Conservation (phyloP, 2,329 filamentous ascomycete genomes). For the Monosporascus sp. region DNA sequence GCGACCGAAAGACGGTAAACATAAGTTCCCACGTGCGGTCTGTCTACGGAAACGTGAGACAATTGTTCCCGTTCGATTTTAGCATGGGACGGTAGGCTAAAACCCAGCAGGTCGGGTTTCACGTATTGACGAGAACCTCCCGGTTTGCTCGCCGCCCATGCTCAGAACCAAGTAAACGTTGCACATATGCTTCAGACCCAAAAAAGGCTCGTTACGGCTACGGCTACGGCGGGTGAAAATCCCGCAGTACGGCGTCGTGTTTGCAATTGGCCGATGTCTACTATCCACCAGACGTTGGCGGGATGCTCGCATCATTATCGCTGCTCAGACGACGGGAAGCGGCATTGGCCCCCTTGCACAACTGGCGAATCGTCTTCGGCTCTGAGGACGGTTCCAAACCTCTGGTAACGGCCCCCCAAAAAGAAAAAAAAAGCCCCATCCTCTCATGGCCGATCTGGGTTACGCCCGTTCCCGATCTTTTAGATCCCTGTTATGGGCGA, state of each 20-base stretch:
- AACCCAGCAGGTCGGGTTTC: background rate
- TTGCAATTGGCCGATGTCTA: background rate
- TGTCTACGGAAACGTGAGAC: constrained; percentile 23
- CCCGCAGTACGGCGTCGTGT: background rate
- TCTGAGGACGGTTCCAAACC: background rate
- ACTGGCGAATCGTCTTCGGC: background rate
- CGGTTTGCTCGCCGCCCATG: background rate
- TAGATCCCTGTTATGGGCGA: background rate
- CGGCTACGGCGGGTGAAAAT: background rate
- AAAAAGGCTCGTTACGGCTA: background rate
- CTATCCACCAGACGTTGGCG: background rate
- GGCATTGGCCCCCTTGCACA: background rate
- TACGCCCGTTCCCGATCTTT: background rate
- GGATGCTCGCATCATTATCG: background rate
- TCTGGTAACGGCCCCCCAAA: background rate
- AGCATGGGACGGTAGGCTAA: no score
- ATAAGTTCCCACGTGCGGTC: constrained; percentile 24
- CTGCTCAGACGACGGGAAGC: background rate
- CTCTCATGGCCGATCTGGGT: background rate
- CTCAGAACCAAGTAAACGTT: background rate
- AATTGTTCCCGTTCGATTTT: constrained; percentile 4
- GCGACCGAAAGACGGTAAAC: constrained; percentile 8
- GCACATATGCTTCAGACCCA: background rate
- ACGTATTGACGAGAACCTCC: background rate
- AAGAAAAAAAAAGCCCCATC: background rate